These are phyloP conservation scores for Juncus effusus DNA, from an alignment of 176 grass and related monocot species.

Conservation along the genomic window DNA sequence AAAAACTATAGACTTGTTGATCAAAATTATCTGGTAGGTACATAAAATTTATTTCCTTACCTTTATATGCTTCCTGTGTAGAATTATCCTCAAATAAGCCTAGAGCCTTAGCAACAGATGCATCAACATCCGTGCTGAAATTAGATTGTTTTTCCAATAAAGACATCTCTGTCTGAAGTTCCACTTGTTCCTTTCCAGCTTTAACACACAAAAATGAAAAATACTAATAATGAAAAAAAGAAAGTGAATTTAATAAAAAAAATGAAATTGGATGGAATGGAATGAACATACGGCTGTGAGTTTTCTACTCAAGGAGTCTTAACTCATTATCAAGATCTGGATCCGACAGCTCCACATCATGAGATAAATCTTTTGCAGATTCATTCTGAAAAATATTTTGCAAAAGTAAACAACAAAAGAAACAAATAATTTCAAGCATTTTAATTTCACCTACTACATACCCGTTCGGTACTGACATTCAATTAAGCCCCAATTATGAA, in stretches of 20 bases:
- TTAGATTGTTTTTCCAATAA: slow-evolving; percentile 37
- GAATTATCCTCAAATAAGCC: slow-evolving; percentile 31
- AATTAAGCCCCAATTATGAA: no score
- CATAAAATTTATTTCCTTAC: slow-evolving; percentile 13
- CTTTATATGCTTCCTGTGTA: slow-evolving; percentile 34
- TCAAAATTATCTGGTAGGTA: no score
- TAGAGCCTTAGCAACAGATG: slow-evolving; percentile 29
- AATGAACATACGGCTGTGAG: slow-evolving; percentile 30
- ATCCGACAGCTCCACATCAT: slow-evolving; percentile 25
- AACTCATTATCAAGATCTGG: slow-evolving; percentile 31
- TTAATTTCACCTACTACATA: no score
- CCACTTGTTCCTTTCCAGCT: slow-evolving; percentile 32
- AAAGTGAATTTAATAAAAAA: not conserved
- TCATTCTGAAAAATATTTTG: slow-evolving; percentile 30
- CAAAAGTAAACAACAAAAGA: not conserved
- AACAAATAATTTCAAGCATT: not conserved
- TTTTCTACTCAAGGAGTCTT: slow-evolving; percentile 41
- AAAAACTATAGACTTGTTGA: slow-evolving; percentile 11
- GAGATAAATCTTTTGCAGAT: slow-evolving; percentile 19
- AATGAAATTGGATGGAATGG: not conserved
- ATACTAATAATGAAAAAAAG: not conserved
- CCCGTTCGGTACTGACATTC: no score
- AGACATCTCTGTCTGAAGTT: slow-evolving; percentile 28
- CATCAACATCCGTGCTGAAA: slow-evolving; percentile 24
- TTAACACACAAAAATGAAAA: not conserved